Base-by-base conservation (phyloP, 768 basidiomycete species). In the Pleurotus eryngii region DNA sequence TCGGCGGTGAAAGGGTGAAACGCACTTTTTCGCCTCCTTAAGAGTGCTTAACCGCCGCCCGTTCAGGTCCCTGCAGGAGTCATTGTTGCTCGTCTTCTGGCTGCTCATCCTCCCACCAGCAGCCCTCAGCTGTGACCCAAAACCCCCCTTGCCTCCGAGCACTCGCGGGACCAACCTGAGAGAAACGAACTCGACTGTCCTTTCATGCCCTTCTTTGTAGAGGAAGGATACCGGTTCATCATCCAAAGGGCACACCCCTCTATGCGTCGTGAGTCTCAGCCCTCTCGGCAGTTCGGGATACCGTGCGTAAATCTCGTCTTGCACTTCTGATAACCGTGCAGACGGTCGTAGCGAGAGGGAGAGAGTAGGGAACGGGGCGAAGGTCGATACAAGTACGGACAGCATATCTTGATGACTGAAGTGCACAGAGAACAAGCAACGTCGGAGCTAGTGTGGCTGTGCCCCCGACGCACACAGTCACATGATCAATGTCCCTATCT, bases 21-120 rank as follows among this genome's bases (percentile, higher is more conserved):
- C 84, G 49, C 63, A 94, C 95, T 87, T 89, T 71, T 97, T 92
- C 0, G 96, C 97, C 64, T 98, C 95, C 72, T 98, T 97, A 67
- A 99, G 85, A 0, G 96, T 97, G 65, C 91, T 92, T 24, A 99
- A 76, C 60, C 95, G 78, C 49, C 96, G 76, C 1, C 96, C 96
- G 58, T 82, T 94, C 38, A 99, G 79, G 67, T 98, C 97, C 48
- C 97, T 76, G 69, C 95, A 97, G 6, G 91, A 92, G 68, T 98
- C 95, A 60, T 95, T 95, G 70, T 95, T 95, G 71, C 80, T 95
- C 20, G 93, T 94, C 78, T 94, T 94, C 76, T 95, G 92, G 63
- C 88, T 90, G 67, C 90, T 92, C 97, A 99, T 99, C 30, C 96
- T 83, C 11, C 97, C 96, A 62, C 97, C 97, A 12, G 96, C 96